These are phyloP conservation scores for Pythium pyrilobum DNA, from an alignment of 352 stramenopile genomes.

Conservation along the genomic window DNA sequence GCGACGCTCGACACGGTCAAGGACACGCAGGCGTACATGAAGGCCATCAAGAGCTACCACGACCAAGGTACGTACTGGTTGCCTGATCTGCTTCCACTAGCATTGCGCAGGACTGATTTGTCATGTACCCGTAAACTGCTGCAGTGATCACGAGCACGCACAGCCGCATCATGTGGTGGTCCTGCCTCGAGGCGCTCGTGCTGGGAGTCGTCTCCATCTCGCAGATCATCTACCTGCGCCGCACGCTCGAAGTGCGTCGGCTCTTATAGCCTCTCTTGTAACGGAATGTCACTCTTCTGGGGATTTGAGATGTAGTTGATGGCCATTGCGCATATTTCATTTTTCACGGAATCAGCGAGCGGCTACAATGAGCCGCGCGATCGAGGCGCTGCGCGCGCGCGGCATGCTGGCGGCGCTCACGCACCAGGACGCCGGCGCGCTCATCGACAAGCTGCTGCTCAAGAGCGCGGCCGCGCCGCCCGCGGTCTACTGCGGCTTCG, in stretches of 20 bases:
- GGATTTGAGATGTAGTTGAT: not conserved
- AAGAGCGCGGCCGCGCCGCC: constrained; percentile 10
- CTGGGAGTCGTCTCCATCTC: constrained; percentile 63
- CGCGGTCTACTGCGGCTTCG: constrained; percentile 86
- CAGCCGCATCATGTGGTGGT: constrained; percentile 80
- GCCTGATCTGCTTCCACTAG: not conserved
- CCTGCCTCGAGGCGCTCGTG: constrained; percentile 69
- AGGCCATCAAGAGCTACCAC: constrained; percentile 79
- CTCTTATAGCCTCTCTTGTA: constrained; percentile 75
- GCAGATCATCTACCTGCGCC: constrained; percentile 79
- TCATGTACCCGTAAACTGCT: too few relatives aligned
- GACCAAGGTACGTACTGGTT: constrained; percentile 34
- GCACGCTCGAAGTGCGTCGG: constrained; percentile 80
- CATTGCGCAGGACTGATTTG: too few relatives aligned
- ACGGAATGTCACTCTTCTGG: constrained; percentile 17
- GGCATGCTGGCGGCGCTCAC: constrained; percentile 75
- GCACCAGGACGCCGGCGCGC: constrained; percentile 44
- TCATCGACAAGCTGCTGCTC: constrained; percentile 51
- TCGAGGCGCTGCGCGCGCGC: constrained; percentile 52
- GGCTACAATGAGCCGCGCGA: constrained; percentile 57
- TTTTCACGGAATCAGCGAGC: not conserved
- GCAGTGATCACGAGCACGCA: constrained; percentile 77
- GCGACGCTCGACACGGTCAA: constrained; percentile 84
- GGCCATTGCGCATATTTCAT: not conserved
- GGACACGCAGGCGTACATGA: constrained; percentile 85